phyloP scores from a whole-genome alignment of 345 rosid genomes.

The Rhizophora mangle region DNA sequence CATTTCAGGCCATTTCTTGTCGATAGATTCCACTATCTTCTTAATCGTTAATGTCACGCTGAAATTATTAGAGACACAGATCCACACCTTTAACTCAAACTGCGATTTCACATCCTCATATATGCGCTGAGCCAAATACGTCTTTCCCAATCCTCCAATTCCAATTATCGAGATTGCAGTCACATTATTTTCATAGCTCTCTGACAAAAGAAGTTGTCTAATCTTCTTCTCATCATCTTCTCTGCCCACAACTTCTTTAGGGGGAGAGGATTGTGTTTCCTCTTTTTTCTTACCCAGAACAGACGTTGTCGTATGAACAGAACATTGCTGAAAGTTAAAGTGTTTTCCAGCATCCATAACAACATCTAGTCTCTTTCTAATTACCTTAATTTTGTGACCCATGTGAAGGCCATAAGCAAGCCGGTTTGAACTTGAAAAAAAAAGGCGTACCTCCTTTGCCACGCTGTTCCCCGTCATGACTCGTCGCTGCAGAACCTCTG shows the following conservation, averaged over 20 bases:
- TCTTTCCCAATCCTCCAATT: conserved; percentile 28
- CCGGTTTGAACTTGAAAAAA: conserved; percentile 8
- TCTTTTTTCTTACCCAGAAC: not conserved
- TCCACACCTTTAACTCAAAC: conserved; percentile 9
- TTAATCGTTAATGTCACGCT: too few relatives aligned
- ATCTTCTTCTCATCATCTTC: conserved; percentile 12
- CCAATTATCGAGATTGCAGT: conserved; percentile 24
- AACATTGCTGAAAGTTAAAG: not conserved
- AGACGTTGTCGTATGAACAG: not conserved
- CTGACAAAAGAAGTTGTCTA: not conserved
- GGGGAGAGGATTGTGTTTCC: conserved; percentile 4
- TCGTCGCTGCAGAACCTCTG: too few relatives aligned
- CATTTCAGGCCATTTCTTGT: too few relatives aligned
- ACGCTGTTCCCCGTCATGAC: too few relatives aligned
- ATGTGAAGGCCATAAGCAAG: not conserved
- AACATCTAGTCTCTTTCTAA: conserved; percentile 17
- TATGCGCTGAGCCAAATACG: conserved; percentile 15
- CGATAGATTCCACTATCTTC: too few relatives aligned
- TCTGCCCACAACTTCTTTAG: conserved; percentile 14
- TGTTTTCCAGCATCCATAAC: not conserved
- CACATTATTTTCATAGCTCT: not conserved
- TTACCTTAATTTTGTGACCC: conserved; percentile 10
- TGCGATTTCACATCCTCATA: conserved; percentile 9
- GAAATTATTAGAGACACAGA: conserved; percentile 9
- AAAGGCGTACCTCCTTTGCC: not conserved